Evolutionary conservation across 129 eudicot species (phyloP), one percentile per base, ranked within the genome.

Genomic region (Solidago caesia): DNA sequence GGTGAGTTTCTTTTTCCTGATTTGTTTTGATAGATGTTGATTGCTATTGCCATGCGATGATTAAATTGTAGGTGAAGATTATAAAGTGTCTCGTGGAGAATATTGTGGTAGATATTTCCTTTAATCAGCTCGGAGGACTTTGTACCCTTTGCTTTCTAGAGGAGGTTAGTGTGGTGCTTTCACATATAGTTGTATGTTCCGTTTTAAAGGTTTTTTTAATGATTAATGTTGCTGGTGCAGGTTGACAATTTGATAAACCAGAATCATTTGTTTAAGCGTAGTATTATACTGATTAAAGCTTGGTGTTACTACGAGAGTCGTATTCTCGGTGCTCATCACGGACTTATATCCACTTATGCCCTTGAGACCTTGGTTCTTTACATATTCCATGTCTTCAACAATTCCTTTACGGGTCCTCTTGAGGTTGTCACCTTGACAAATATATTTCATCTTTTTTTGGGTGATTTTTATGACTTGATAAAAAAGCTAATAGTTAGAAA

Each of bases 241-340:
- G 94, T 95, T 81, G 99, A 95, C 71, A 80, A 88, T 86, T 66
- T 91, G 82, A 91, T 94, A 74, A 87, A 79, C 64, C 97, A 88
- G 80, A 81, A 94, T 79, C 99, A 94, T 81, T 77, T 94, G 64
- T 91, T 94, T 75, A 94, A 94, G 79, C 93, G 99, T 29, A 94
- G 99, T 84, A 81, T 94, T 77, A 94, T 94, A 83, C 85, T 94
- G 81, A 94, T 94, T 47, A 94, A 94, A 79, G 99, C 99, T 0
- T 94, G 99, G 99, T 94, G 99, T 79, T 94, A 94, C 68, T 94
- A 94, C 46, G 99, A 94, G 83, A 94, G 99, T 75, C 97, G 99
- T 15, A 87, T 94, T 80, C 75, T 94, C 66, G 99, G 99, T 53
- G 99, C 99, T 67, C 97, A 88, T 77, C 97, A 94, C 70, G 99